These are phyloP conservation scores for Cladophialophora immunda DNA, from an alignment of 2,329 filamentous ascomycete species.

Conservation along the genomic window DNA sequence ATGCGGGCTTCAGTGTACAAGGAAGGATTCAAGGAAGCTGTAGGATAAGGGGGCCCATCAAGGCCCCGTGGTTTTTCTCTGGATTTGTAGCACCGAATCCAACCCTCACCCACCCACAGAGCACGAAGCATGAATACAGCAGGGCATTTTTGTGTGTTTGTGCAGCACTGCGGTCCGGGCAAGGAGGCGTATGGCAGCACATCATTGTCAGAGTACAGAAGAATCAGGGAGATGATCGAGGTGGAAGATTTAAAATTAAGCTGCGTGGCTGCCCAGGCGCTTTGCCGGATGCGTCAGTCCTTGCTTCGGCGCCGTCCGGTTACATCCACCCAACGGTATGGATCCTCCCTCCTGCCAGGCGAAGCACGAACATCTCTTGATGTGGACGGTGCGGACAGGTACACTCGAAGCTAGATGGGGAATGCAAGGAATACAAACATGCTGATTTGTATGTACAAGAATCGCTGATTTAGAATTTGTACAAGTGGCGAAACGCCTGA, in stretches of 20 bases:
- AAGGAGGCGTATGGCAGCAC: background rate
- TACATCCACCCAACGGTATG: background rate
- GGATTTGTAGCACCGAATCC: background rate
- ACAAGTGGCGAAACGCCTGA: background rate
- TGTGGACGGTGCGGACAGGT: background rate
- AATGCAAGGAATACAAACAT: too few species aligned
- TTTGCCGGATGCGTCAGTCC: background rate
- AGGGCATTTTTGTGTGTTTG: background rate
- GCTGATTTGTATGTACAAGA: background rate
- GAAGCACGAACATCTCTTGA: background rate
- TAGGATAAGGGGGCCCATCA: background rate
- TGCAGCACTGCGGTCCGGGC: background rate
- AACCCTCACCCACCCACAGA: background rate
- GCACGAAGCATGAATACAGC: background rate
- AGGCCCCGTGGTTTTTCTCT: too few species aligned
- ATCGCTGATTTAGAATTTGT: background rate
- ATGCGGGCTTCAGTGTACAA: background rate
- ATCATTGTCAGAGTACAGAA: background rate
- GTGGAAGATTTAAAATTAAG: background rate
- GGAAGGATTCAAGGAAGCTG: background rate
- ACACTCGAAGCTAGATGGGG: too few species aligned
- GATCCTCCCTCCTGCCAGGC: background rate
- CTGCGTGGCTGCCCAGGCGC: constrained; percentile 6
- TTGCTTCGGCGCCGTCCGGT: background rate
- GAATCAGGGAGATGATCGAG: background rate